Evolutionary conservation across 768 basidiomycete species (phyloP).

Genomic region (Crepidotus variabilis): DNA sequence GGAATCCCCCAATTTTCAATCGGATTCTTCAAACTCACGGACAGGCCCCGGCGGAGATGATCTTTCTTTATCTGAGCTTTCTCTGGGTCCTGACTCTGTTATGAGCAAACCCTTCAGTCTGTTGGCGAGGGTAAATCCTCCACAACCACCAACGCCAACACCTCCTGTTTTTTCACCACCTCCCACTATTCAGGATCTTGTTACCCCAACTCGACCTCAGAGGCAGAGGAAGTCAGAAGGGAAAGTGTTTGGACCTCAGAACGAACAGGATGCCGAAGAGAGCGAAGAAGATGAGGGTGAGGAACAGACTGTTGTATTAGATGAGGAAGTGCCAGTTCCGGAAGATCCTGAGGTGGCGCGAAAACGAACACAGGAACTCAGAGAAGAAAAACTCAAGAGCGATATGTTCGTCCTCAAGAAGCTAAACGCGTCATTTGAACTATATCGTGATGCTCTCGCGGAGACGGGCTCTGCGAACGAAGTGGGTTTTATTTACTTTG

Average conservation of each 20-base stretch:
- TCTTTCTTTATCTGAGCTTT: slow-evolving; percentile 35
- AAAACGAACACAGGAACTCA: slow-evolving; percentile 18
- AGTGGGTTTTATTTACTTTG: slow-evolving; percentile 33
- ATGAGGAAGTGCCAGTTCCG: slow-evolving; percentile 7
- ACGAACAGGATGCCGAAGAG: slow-evolving; percentile 8
- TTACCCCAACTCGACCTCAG: not conserved
- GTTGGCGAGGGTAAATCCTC: slow-evolving; percentile 13
- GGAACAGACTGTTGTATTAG: slow-evolving; percentile 1
- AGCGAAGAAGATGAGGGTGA: slow-evolving; percentile 4
- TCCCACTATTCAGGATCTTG: not conserved
- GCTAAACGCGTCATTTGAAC: slow-evolving; percentile 64
- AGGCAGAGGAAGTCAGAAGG: not conserved
- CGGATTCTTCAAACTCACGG: slow-evolving; percentile 18
- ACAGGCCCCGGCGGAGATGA: slow-evolving; percentile 27
- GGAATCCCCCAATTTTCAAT: slow-evolving; percentile 23
- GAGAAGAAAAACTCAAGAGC: slow-evolving; percentile 72
- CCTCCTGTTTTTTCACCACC: slow-evolving; percentile 12
- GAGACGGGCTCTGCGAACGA: slow-evolving; percentile 68
- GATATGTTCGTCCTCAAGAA: slow-evolving; percentile 73
- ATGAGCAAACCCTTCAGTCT: slow-evolving; percentile 19
- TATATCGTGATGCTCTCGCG: slow-evolving; percentile 64
- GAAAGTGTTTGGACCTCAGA: not conserved
- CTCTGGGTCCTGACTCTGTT: slow-evolving; percentile 23
- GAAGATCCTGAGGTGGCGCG: slow-evolving; percentile 18
- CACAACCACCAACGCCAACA: not conserved